A percentile compares a stretch with the other conserved stretches of the same genome.
phyloP scores from a whole-genome alignment of 257 asterid species.

The Primulina huaijiensis region DNA sequence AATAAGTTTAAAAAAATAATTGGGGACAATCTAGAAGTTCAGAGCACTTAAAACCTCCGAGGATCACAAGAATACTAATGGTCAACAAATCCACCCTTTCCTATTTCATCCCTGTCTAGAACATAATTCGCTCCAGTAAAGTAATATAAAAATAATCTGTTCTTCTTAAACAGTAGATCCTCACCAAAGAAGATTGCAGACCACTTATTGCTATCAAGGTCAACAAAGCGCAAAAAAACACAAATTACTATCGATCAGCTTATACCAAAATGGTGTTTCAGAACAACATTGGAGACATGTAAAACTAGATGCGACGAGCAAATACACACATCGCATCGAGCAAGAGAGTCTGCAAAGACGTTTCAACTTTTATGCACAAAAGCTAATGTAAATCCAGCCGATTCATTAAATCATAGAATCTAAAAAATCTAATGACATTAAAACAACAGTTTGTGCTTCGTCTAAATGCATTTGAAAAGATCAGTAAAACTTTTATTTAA shows the following conservation, averaged over 20 bases:
- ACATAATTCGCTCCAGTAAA: background rate
- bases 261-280: background rate
- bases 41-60: slow-evolving; percentile 1
- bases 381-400: background rate
- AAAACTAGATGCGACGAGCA: background rate
- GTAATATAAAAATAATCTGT: background rate
- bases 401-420: background rate
- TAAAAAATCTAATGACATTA: background rate
- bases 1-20: background rate
- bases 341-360: too few relatives aligned
- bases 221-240: slow-evolving; percentile 1
- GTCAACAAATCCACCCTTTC: background rate
- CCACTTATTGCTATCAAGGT: background rate
- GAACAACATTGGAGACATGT: background rate
- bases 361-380: background rate
- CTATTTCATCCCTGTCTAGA: background rate
- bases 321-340: background rate
- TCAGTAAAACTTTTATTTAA: background rate
- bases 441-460: background rate
- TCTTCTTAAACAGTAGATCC: background rate
- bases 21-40: background rate
- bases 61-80: background rate
- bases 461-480: slow-evolving; percentile 7
- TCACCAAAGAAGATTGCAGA: background rate
- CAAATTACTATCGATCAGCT: background rate